Base-by-base conservation (phyloP, 345 rosid species). In the Heritiera littoralis region DNA sequence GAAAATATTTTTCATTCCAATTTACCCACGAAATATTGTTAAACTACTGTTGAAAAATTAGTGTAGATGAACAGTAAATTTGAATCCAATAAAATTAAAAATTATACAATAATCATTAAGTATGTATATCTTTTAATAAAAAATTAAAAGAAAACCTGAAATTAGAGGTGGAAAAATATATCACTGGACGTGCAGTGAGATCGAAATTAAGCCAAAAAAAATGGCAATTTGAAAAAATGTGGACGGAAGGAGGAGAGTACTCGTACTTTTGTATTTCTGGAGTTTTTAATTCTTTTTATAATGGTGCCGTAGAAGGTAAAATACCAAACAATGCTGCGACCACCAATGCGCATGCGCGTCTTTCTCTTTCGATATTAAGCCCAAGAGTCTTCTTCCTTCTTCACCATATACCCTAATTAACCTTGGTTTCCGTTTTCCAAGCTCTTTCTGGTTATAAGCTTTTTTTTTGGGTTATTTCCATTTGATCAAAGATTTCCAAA, bases 271-370 rank as follows among this genome's bases (percentile, higher is more conserved):
- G 18, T 55, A 1, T 17, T 55, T 12, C 6, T 7, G 35, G 38
- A 20, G 23, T 28, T 69, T 32, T 28, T 7, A 66, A 18, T 66
- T 72, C 1, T 58, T 58, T 41, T 58, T 40, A 40, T 40, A 74
- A 58, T 18, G 77, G 54, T 38, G 66, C 35, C 54, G 20, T 73
- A 52, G 76, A 74, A 68, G 81, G 78, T 78, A 78, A 60, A 74
- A 75, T 41, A 58, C 8, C 7, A 49, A 18, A 80, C 45, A 48
- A 55, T 76, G 79, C 79, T 80, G 86, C 68, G 85, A 83, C 51
- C 75, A 74, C 72, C 82, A 66, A 74, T 72, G 45, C 84, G 75
- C 79, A 66, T 48, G 78, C 38, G 3, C 64, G 49, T 72, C 6
- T 54, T 73, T 73, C 49, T n/a, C 49, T 18, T 28, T 56, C 54